These are phyloP conservation scores for Malus asiatica DNA, from an alignment of 306 rosid genomes.

Conservation along the genomic window DNA sequence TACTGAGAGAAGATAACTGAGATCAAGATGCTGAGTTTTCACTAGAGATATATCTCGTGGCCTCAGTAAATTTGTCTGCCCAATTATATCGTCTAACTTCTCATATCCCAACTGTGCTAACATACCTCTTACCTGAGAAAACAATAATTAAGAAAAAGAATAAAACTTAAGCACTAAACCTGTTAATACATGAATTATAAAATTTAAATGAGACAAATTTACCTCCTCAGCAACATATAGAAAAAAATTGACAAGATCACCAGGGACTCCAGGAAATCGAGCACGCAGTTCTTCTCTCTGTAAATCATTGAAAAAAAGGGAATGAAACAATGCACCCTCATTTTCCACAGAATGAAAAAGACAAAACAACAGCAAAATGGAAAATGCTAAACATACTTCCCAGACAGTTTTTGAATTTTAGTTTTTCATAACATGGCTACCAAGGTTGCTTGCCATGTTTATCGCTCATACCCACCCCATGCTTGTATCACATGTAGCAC, in stretches of 20 bases:
- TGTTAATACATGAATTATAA: not conserved
- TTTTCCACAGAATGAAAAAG: conserved; percentile 10
- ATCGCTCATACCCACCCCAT: not conserved
- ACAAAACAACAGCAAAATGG: conserved; percentile 3
- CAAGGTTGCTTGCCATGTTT: conserved; percentile 1
- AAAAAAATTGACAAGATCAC: conserved; percentile 96
- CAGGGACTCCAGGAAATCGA: conserved; percentile 97
- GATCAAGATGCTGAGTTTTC: conserved; percentile 94
- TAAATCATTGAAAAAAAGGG: conserved; percentile 6
- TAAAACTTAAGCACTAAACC: not conserved
- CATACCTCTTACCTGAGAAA: conserved; percentile 81
- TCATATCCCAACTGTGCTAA: conserved; percentile 93
- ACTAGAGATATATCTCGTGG: conserved; percentile 80
- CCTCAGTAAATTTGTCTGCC: conserved; percentile 65
- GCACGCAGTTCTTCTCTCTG: conserved; percentile 99
- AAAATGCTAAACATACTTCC: not conserved
- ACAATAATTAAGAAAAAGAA: not conserved
- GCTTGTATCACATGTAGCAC: not conserved
- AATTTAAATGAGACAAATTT: conserved; percentile 12
- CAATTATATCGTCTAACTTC: conserved; percentile 89
- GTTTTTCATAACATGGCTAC: not conserved
- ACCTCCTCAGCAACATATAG: conserved; percentile 98
- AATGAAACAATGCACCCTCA: not conserved
- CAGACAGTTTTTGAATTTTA: not conserved
- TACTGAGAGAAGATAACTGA: conserved; percentile 69